phyloP scores from a whole-genome alignment of 495 filamentous ascomycete genomes.

The Aspergillus sclerotiicarbonarius region DNA sequence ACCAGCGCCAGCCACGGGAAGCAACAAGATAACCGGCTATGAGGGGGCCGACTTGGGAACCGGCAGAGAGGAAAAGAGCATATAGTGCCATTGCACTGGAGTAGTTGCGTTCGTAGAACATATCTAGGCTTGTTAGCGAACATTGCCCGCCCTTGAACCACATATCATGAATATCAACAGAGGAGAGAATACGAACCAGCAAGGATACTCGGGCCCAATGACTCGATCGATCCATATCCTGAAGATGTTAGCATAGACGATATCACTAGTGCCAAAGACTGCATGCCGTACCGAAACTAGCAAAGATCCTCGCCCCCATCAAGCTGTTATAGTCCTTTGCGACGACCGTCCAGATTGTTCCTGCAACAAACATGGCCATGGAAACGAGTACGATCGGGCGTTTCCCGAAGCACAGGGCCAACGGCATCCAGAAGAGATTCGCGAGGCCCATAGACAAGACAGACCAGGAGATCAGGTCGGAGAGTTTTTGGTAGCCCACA shows the following conservation, averaged over 20 bases:
- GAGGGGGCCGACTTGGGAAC: conserved; percentile 31
- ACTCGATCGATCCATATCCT: conserved; percentile 36
- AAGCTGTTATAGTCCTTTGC: conserved; percentile 30
- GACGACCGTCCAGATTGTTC: conserved; percentile 35
- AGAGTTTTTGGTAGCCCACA: conserved; percentile 22
- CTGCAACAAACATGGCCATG: conserved; percentile 34
- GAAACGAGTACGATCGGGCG: conserved; percentile 45
- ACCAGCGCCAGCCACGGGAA: conserved; percentile 34
- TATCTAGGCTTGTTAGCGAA: conserved; percentile 19
- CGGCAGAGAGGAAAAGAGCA: conserved; percentile 36
- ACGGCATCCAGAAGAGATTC: conserved; percentile 49
- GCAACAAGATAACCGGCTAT: conserved; percentile 32
- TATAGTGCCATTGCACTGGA: conserved; percentile 41
- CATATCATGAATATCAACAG: too few relatives aligned
- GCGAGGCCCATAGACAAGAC: conserved; percentile 38
- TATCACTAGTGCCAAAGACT: background rate
- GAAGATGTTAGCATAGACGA: background rate
- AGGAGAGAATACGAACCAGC: conserved; percentile 22
- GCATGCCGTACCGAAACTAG: conserved; percentile 27
- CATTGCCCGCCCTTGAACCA: background rate
- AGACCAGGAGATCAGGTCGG: conserved; percentile 33
- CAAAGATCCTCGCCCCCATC: conserved; percentile 29
- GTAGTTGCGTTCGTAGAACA: conserved; percentile 40
- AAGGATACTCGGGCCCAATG: conserved; percentile 38
- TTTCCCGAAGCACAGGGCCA: conserved; percentile 49